Evolutionary conservation across 768 basidiomycete genomes (phyloP).

Genomic region (Favolaschia claudopus): DNA sequence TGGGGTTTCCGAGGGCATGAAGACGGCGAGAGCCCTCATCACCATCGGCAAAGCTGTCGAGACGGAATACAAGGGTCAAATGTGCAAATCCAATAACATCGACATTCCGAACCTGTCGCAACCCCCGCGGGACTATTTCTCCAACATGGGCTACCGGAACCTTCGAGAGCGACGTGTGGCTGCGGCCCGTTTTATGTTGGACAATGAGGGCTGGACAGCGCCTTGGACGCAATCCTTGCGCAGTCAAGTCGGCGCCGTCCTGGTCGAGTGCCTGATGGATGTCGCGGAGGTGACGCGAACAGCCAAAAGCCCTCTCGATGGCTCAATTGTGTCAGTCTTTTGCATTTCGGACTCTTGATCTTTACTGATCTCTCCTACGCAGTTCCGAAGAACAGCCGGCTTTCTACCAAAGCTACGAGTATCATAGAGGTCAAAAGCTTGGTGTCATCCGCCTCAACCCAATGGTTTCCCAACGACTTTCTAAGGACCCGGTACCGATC

Average conservation of each 20-base stretch:
- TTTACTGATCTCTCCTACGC: constrained; percentile 7
- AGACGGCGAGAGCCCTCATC: constrained; percentile 84
- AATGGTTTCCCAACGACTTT: constrained; percentile 76
- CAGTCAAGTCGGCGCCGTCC: constrained; percentile 80
- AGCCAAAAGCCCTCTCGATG: constrained; percentile 62
- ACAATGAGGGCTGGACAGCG: constrained; percentile 76
- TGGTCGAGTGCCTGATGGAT: constrained; percentile 86
- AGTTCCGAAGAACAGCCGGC: constrained; percentile 87
- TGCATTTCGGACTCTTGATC: not conserved
- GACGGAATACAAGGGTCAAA: constrained; percentile 87
- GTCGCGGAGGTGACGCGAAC: constrained; percentile 78
- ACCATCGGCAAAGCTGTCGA: constrained; percentile 86
- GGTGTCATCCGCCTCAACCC: constrained; percentile 91
- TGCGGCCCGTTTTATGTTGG: constrained; percentile 68
- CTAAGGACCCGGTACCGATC: constrained; percentile 76
- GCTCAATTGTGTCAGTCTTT: constrained; percentile 64
- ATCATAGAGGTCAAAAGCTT: constrained; percentile 91
- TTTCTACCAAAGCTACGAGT: constrained; percentile 92
- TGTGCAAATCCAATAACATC: constrained; percentile 72
- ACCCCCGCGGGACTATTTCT: constrained; percentile 56
- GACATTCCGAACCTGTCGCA: constrained; percentile 46
- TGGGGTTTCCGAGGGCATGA: constrained; percentile 86
- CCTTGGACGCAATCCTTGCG: constrained; percentile 84
- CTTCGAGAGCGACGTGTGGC: constrained; percentile 71
- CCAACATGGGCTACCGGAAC: constrained; percentile 64